Evolutionary conservation across 805 yeast genomes (phyloP).

Genomic region (Teunomyces atbi): DNA sequence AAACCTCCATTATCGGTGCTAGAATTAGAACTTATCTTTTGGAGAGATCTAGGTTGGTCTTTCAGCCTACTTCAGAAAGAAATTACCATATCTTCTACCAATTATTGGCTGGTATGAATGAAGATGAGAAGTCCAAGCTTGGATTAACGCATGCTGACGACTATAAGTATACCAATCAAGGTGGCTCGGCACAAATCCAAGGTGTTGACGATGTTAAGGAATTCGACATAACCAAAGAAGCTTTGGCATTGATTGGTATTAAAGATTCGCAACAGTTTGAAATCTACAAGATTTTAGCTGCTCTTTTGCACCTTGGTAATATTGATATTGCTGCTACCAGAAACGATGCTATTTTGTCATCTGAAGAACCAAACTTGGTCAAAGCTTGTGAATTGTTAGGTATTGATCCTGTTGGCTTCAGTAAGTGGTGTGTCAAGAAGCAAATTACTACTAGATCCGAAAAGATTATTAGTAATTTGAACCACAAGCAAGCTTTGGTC

Average conservation of each 20-base stretch:
- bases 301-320: constrained; percentile 89
- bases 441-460: constrained; percentile 92
- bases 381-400: constrained; percentile 85
- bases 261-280: constrained; percentile 53
- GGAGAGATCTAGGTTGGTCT: constrained; percentile 91
- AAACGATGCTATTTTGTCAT: constrained; percentile 73
- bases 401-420: constrained; percentile 66
- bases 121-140: constrained; percentile 53
- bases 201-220: constrained; percentile 84
- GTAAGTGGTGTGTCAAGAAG: constrained; percentile 90
- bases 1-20: constrained; percentile 87
- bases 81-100: constrained; percentile 96
- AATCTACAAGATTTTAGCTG: constrained; percentile 80
- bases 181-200: constrained; percentile 68
- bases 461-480: constrained; percentile 81
- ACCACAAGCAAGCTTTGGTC: constrained; percentile 78
- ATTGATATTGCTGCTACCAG: constrained; percentile 82
- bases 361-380: constrained; percentile 83
- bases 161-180: constrained; percentile 84
- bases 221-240: constrained; percentile 70
- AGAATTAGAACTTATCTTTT: constrained; percentile 87
- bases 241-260: constrained; percentile 79
- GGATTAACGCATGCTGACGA: constrained; percentile 65
- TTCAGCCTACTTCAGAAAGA: constrained; percentile 88
- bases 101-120: constrained; percentile 68